These are phyloP conservation scores for Periconia sp. DNA, from an alignment of 2,329 filamentous ascomycete species.

Conservation along the genomic window DNA sequence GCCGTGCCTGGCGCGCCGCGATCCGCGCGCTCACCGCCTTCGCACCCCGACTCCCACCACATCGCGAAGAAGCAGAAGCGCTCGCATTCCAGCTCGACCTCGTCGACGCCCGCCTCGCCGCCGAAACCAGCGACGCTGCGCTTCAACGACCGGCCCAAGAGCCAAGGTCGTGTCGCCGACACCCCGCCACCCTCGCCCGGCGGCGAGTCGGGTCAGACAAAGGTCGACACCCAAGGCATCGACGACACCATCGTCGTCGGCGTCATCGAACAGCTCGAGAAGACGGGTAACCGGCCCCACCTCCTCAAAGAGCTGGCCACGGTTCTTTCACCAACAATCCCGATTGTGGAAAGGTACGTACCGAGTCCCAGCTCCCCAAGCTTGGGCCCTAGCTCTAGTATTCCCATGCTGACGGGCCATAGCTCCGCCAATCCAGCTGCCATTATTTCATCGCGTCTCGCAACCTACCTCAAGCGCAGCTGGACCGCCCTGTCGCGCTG, in stretches of 20 bases:
- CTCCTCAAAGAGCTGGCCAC: slow-evolving; percentile 91
- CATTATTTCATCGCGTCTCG: slow-evolving; percentile 90
- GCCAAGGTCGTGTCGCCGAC: slow-evolving; percentile 59
- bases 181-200: slow-evolving; percentile 81
- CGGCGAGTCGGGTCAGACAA: slow-evolving; percentile 56
- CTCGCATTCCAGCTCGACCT: slow-evolving; percentile 65
- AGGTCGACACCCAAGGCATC: slow-evolving; percentile 81
- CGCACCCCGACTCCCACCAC: slow-evolving; percentile 62
- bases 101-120: slow-evolving; percentile 51
- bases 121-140: slow-evolving; percentile 53
- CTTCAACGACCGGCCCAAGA: slow-evolving; percentile 55
- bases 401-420: slow-evolving; percentile 43
- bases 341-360: slow-evolving; percentile 89
- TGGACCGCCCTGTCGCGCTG: slow-evolving; percentile 80
- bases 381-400: slow-evolving; percentile 19
- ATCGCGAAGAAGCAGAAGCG: slow-evolving; percentile 72
- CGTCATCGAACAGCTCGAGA: slow-evolving; percentile 85
- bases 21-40: slow-evolving; percentile 61
- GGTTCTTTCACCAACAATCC: slow-evolving; percentile 75
- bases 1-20: slow-evolving; percentile 68
- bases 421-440: slow-evolving; percentile 96
- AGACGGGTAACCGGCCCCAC: slow-evolving; percentile 89
- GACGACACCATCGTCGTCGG: slow-evolving; percentile 95
- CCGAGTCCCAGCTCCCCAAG: slow-evolving; percentile 11
- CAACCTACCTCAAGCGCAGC: slow-evolving; percentile 85